phyloP scores from a whole-genome alignment of 2,329 filamentous ascomycete genomes.

The Penicillium sp. region DNA sequence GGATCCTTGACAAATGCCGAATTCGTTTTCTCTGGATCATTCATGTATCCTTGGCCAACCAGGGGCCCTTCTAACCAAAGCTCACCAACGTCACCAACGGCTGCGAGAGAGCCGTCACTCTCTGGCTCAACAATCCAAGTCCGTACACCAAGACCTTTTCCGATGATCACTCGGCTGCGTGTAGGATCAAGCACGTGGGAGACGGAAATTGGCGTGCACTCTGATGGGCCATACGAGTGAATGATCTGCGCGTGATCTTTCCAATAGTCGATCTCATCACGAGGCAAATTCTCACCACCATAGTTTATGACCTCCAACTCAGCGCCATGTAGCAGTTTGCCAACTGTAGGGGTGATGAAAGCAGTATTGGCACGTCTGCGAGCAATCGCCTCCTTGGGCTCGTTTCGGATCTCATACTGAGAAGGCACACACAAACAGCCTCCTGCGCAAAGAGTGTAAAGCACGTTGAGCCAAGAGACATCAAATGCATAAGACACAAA shows the following conservation, averaged over 20 bases:
- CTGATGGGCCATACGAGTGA: conserved; percentile 5
- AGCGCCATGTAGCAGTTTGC: too few relatives aligned
- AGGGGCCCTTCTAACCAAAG: conserved; percentile 6
- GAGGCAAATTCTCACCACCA: background rate
- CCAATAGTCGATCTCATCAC: background rate
- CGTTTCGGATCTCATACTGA: background rate
- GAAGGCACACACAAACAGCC: conserved; percentile 10
- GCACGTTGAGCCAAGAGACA: background rate
- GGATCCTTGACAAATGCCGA: background rate
- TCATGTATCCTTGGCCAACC: conserved; percentile 2
- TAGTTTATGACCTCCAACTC: too few relatives aligned
- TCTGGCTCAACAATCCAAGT: conserved; percentile 3
- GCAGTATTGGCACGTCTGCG: background rate
- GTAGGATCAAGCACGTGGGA: background rate
- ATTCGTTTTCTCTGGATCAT: background rate
- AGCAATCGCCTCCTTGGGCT: conserved; percentile 34
- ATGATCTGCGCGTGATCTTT: background rate
- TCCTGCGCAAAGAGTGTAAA: background rate
- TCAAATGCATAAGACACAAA: conserved; percentile 8
- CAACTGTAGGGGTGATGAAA: background rate
- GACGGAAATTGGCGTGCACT: background rate
- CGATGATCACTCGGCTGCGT: background rate
- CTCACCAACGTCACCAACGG: conserved; percentile 7
- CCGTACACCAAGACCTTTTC: background rate
- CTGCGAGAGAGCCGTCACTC: background rate